Base-by-base conservation (phyloP, 257 asterid species). In the Solanum pennellii region DNA sequence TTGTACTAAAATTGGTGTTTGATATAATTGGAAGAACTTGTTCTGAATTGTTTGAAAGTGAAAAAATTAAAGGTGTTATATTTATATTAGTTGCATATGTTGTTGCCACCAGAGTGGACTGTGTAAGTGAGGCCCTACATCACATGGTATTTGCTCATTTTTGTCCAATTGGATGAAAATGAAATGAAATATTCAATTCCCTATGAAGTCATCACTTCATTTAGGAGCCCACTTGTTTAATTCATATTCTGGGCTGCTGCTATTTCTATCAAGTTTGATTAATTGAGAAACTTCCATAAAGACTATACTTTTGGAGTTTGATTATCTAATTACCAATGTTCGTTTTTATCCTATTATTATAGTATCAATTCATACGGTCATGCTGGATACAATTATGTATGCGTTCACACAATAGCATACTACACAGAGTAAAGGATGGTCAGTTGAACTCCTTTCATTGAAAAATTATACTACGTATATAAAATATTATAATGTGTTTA, bases 61-160 rank as follows among this genome's bases (percentile, higher is more conserved):
- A 31, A 76, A 21, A 56, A 21, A 56, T 56, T 52, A 52, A 1
- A 75, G 47, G 18, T 18, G 39, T 6, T 39, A 20, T 68, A 18
- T 86, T 86, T 89, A 72, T 89, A 35, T 86, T 42, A 79, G 62
- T 7, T 73, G 49, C 60, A 12, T 77, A 33, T 72, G 80, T 11
- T 56, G 56, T 11, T 52, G 52, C 56, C 39, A 72, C 9, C 45
- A 35, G 31, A 29, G 23, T 69, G n/a, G n/a, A 71, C 77, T 42
- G 83, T 76, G 60, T 1, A 62, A 76, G 62, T 62, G 83, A 25
- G 83, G 85, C n/a, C 87, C 90, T 72, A 16, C 83, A 0, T 87
- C 89, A 86, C 90, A 87, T 89, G 90, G 90, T 20, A 83, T 72
- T 73, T 82, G 74, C 65, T 60, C 59, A 76, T 76, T 39, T 71